Conservation (phyloP, 495 filamentous ascomycete genomes). For the Talaromyces thailandensis region DNA sequence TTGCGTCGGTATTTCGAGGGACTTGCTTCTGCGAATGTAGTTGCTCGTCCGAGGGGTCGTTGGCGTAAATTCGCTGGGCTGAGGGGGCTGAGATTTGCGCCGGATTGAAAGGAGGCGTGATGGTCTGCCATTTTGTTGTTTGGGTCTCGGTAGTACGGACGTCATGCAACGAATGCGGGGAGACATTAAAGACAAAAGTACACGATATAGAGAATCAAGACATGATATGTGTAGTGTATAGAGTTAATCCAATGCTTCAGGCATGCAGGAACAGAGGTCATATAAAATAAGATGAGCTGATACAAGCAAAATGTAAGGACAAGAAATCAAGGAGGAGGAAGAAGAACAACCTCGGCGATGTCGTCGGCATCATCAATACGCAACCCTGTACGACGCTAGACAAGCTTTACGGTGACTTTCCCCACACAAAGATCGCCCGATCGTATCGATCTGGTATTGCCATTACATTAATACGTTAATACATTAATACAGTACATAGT, state of each 20-base stretch:
- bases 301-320: neutral
- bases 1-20: slow-evolving; percentile 45
- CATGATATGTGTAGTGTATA: neutral
- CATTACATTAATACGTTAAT: neutral
- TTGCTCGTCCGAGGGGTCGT: slow-evolving; percentile 30
- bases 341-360: neutral
- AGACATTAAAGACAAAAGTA: neutral
- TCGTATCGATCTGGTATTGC: neutral
- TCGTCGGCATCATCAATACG: neutral
- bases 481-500: no score
- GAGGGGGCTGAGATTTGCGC: neutral
- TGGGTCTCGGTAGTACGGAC: neutral
- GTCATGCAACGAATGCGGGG: neutral
- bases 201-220: neutral
- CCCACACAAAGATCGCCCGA: neutral
- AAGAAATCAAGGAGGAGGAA: neutral
- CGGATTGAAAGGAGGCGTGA: neutral
- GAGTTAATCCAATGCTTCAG: neutral
- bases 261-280: neutral
- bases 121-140: slow-evolving; percentile 1
- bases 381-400: neutral
- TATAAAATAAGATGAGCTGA: neutral
- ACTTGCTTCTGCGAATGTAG: slow-evolving; percentile 27
- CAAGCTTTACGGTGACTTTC: neutral
- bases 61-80: slow-evolving; percentile 26